Evolutionary conservation across 768 basidiomycete species (phyloP).

Genomic region (Trametes cubensis): DNA sequence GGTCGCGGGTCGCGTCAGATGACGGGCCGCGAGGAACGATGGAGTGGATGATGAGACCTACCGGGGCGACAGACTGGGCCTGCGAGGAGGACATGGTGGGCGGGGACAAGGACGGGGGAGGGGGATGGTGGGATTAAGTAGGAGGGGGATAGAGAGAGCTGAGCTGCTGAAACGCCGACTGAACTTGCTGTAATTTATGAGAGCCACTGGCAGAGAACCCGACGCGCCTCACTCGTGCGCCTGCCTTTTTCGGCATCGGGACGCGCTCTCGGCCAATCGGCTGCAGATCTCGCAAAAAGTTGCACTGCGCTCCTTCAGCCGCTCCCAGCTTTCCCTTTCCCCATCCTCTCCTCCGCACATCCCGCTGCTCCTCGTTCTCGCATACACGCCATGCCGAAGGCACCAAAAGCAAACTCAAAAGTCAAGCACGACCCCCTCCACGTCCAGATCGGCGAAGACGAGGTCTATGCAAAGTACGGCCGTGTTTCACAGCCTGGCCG

Average conservation of each 20-base stretch:
- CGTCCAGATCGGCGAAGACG: constrained; percentile 81
- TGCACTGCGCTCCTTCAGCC: constrained; percentile 7
- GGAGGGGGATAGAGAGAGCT: background rate
- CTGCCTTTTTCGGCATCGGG: background rate
- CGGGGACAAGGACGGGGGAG: background rate
- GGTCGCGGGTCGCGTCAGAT: constrained; percentile 19
- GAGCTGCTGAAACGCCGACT: background rate
- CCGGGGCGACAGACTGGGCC: constrained; percentile 16
- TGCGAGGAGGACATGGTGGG: constrained; percentile 20
- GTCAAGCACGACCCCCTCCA: constrained; percentile 86
- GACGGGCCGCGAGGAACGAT: background rate
- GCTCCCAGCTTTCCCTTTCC: constrained; percentile 10
- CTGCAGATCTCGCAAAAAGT: constrained; percentile 12
- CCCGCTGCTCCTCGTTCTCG: constrained; percentile 9
- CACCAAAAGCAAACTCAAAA: constrained; percentile 54
- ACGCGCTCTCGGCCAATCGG: constrained; percentile 11
- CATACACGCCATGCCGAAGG: constrained; percentile 61
- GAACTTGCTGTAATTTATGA: background rate
- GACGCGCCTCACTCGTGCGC: background rate
- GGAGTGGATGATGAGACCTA: background rate
- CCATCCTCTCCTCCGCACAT: background rate
- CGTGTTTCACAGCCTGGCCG: constrained; percentile 75
- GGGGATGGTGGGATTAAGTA: background rate
- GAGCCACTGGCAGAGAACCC: background rate
- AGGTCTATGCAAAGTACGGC: constrained; percentile 75